phyloP scores from a whole-genome alignment of 2,329 filamentous ascomycete genomes.

The Fulvia fulva region DNA sequence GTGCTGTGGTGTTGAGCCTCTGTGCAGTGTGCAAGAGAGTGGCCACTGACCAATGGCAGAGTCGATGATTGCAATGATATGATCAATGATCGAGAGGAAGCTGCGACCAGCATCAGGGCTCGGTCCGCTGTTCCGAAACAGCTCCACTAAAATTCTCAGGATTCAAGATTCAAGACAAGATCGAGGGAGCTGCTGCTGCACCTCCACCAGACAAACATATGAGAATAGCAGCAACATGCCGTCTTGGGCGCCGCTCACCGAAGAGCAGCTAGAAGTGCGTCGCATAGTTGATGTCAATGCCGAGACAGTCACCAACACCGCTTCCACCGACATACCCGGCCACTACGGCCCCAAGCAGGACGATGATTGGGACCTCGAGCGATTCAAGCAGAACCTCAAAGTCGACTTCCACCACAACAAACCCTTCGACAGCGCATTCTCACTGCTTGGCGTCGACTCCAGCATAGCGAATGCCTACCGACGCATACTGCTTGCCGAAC shows the following conservation, averaged over 20 bases:
- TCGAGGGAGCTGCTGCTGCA: too few species aligned
- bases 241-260: slow-evolving; percentile 37
- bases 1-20: background rate
- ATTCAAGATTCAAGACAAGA: background rate
- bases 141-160: background rate
- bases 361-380: slow-evolving; percentile 69
- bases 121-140: background rate
- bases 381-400: slow-evolving; percentile 67
- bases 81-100: background rate
- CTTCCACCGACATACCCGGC: slow-evolving; percentile 86
- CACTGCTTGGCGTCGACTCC: slow-evolving; percentile 85
- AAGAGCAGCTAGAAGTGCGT: slow-evolving; percentile 58
- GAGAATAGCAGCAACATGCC: slow-evolving; percentile 19
- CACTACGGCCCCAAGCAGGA: slow-evolving; percentile 82
- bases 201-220: background rate
- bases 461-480: slow-evolving; percentile 95
- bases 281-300: slow-evolving; percentile 84
- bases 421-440: slow-evolving; percentile 76
- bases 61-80: slow-evolving; percentile 3
- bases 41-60: slow-evolving; percentile 16
- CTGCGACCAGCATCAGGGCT: background rate
- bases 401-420: slow-evolving; percentile 83
- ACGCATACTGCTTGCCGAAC: slow-evolving; percentile 89
- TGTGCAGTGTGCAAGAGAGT: too few species aligned
- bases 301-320: slow-evolving; percentile 85